These are phyloP conservation scores for Golubevia pallescens DNA, from an alignment of 1,284 basidiomycete species.

Conservation along the genomic window DNA sequence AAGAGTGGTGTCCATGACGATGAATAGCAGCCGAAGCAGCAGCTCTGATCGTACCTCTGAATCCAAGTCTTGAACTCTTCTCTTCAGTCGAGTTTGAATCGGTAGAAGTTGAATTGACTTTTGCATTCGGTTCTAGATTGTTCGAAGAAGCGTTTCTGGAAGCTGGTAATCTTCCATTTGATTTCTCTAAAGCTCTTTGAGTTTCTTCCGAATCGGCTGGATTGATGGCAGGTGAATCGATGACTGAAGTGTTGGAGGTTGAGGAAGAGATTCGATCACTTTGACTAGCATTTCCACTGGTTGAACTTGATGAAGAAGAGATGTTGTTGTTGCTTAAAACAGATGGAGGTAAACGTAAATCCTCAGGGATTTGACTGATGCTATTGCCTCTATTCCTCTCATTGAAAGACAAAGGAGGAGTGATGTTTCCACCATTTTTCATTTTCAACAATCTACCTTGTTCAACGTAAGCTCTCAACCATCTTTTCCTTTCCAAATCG, in stretches of 20 bases:
- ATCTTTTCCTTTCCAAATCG: slow-evolving; percentile 38
- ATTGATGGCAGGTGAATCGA: neutral
- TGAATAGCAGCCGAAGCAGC: neutral
- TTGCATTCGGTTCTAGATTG: too few relatives aligned
- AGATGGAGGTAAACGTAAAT: neutral
- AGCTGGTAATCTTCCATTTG: neutral
- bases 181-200: neutral
- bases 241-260: neutral
- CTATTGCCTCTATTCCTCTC: too few relatives aligned
- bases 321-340: too few relatives aligned
- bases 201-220: neutral
- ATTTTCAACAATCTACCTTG: slow-evolving; percentile 38
- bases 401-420: too few relatives aligned
- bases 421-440: too few relatives aligned
- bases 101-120: too few relatives aligned
- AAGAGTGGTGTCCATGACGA: neutral
- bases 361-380: too few relatives aligned
- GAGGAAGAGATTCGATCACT: slow-evolving; percentile 3
- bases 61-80: neutral
- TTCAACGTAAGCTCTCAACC: slow-evolving; percentile 59
- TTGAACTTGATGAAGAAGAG: too few relatives aligned
- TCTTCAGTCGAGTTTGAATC: neutral
- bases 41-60: neutral
- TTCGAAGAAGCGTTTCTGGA: too few relatives aligned
- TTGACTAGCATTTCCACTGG: neutral